Base-by-base conservation (phyloP, 2,329 filamentous ascomycete genomes). In the Parastagonospora nodorum region DNA sequence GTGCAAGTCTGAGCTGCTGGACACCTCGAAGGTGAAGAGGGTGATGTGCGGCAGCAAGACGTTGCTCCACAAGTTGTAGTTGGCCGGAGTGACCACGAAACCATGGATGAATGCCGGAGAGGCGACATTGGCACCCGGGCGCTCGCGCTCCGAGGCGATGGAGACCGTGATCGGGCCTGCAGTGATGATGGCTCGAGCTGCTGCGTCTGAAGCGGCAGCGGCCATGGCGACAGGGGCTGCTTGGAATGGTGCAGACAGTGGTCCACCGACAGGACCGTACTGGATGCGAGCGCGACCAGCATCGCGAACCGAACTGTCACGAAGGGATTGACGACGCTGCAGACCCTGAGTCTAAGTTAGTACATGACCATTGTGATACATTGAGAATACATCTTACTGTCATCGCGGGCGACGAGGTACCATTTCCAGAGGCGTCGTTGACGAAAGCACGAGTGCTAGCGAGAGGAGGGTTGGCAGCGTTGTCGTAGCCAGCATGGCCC, bases 91-190 rank as follows among this genome's bases (percentile, higher is more conserved):
- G 39, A 39, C 44, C 2, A 14, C 16, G 5, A 54, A 27, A 5
- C 50, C 49, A 2, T 48, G 41, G 4, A 64, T 43, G 42, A 67
- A 66, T 15, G 19, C 19, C 1, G 64, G 63, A 0, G n/a, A 3
- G 11, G 35, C 27, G 8, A 58, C 46, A 1, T 53, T 28, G 0
- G 51, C 50, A 8, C 31, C 28, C 4, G 12, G n/a, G 15, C 30
- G n/a, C 8, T 45, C 49, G 5, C 58, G 57, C 45, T 65, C 61
- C 4, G 42, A 8, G 2, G 38, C 38, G 11, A 66, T 42, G 24
- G 39, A n/a, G 24, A 65, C 33, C 14, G 24, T 49, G 12, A 40
- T 12, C 1, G 51, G 41, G 5, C 53, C 60, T 60, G n/a, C 5
- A 12, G 1, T 14, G 10, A 19, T n/a, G n/a, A 7, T 5, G 24